A percentile compares a stretch with the other conserved stretches of the same genome.
phyloP scores from a whole-genome alignment of 2,329 filamentous ascomycete species.

The Nectriaceae sp. region DNA sequence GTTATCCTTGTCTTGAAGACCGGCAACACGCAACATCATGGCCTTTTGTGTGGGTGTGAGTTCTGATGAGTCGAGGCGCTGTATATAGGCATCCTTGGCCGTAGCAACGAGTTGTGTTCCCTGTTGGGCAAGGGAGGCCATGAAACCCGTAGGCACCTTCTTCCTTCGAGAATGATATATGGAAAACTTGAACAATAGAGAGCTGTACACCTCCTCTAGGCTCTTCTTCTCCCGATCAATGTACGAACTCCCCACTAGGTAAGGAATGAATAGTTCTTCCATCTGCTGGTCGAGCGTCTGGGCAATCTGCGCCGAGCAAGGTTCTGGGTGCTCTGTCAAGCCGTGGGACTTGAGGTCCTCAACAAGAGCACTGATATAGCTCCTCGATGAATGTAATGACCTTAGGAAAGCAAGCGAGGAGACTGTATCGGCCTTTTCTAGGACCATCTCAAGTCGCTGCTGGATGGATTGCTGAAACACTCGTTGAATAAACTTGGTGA shows the following conservation, averaged over 20 bases:
- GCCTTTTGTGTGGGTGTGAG: slow-evolving; percentile 84
- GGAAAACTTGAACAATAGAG: slow-evolving; percentile 92
- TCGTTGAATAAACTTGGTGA: slow-evolving; percentile 90
- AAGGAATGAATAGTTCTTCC: slow-evolving; percentile 75
- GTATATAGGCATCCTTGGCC: slow-evolving; percentile 88
- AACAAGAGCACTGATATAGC: slow-evolving; percentile 82
- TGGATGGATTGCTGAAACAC: slow-evolving; percentile 99
- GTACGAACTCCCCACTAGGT: slow-evolving; percentile 68
- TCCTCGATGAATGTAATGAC: slow-evolving; percentile 85
- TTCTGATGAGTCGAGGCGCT: slow-evolving; percentile 84
- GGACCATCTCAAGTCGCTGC: slow-evolving; percentile 89
- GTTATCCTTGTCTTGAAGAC: slow-evolving; percentile 73
- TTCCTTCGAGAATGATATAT: slow-evolving; percentile 90
- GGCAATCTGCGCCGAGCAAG: slow-evolving; percentile 82
- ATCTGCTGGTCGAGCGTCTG: slow-evolving; percentile 73
- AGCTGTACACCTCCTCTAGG: slow-evolving; percentile 82
- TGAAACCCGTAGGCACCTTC: slow-evolving; percentile 88
- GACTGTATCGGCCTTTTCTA: slow-evolving; percentile 90
- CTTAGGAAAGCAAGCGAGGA: slow-evolving; percentile 91
- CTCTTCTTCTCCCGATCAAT: slow-evolving; percentile 70
- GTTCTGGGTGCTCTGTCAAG: slow-evolving; percentile 91
- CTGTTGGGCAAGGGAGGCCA: slow-evolving; percentile 87
- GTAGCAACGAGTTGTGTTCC: slow-evolving; percentile 86
- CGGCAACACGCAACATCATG: slow-evolving; percentile 88
- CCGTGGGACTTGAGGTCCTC: slow-evolving; percentile 95